These are phyloP conservation scores for Aspergillus awamori DNA, from an alignment of 2,329 filamentous ascomycete genomes.

Conservation along the genomic window DNA sequence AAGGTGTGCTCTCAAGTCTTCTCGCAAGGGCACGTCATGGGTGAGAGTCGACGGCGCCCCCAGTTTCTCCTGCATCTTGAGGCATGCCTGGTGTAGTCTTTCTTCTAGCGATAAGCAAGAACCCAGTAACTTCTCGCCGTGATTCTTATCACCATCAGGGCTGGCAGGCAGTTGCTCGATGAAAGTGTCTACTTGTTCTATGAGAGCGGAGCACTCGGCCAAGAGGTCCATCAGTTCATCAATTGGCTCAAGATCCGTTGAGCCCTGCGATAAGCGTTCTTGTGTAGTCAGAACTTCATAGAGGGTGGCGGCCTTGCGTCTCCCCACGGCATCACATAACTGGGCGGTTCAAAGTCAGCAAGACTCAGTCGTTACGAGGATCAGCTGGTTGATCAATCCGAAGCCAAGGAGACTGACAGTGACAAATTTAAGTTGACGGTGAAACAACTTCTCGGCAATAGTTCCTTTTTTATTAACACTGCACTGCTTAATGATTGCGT, in stretches of 20 bases:
- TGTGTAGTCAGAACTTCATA: slow-evolving; percentile 18
- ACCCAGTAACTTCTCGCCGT: slow-evolving; percentile 16
- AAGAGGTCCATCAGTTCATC: slow-evolving; percentile 24
- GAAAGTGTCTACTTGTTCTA: slow-evolving; percentile 22
- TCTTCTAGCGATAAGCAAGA: slow-evolving; percentile 18
- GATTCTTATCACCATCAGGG: neutral
- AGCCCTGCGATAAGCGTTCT: slow-evolving; percentile 1
- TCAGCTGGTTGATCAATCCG: neutral
- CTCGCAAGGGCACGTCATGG: slow-evolving; percentile 7
- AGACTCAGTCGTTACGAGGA: neutral
- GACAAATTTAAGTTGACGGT: slow-evolving; percentile 27
- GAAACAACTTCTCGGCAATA: slow-evolving; percentile 20
- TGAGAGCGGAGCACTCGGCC: slow-evolving; percentile 21
- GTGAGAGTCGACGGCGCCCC: slow-evolving; percentile 14
- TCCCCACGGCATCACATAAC: slow-evolving; percentile 24
- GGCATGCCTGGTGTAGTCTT: slow-evolving; percentile 16
- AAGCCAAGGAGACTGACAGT: slow-evolving; percentile 15
- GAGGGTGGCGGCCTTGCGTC: slow-evolving; percentile 19
- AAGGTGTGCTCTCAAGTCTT: slow-evolving; percentile 18
- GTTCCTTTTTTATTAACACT: slow-evolving; percentile 6
- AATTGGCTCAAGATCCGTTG: slow-evolving; percentile 17
- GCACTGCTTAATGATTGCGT: slow-evolving; percentile 21
- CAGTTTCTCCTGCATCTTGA: slow-evolving; percentile 21
- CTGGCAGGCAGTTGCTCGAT: slow-evolving; percentile 3
- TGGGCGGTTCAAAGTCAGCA: slow-evolving; percentile 12